phyloP scores from a whole-genome alignment of 176 grass and related monocot genomes.

The Zea mays region Zm-B73-REFERENCE-NAM-5.0 NC_050102.1:87054001-87054500 shows the following conservation, averaged over 20 bases:
- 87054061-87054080: neutral
- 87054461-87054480: neutral
- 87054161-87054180: neutral
- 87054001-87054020: slow-evolving; percentile 3
- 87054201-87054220: neutral
- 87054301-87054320: slow-evolving; percentile 3
- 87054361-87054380: slow-evolving; percentile 10
- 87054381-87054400: neutral
- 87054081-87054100: neutral
- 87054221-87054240: slow-evolving; percentile 10
- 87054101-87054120: slow-evolving; percentile 10
- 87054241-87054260: neutral
- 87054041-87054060: neutral
- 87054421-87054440: slow-evolving; percentile 8
- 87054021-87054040: neutral
- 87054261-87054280: slow-evolving; percentile 24
- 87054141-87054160: slow-evolving; percentile 5
- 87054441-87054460: slow-evolving; percentile 10
- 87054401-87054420: slow-evolving; percentile 11
- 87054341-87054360: neutral
- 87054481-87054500: neutral
- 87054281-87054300: neutral
- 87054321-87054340: slow-evolving; percentile 15
- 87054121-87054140: neutral
- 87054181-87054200: slow-evolving; percentile 7